Evolutionary conservation across 2,329 filamentous ascomycete genomes (phyloP), one percentile per base, ranked within the genome.

Genomic region (Periconia digitata): DNA sequence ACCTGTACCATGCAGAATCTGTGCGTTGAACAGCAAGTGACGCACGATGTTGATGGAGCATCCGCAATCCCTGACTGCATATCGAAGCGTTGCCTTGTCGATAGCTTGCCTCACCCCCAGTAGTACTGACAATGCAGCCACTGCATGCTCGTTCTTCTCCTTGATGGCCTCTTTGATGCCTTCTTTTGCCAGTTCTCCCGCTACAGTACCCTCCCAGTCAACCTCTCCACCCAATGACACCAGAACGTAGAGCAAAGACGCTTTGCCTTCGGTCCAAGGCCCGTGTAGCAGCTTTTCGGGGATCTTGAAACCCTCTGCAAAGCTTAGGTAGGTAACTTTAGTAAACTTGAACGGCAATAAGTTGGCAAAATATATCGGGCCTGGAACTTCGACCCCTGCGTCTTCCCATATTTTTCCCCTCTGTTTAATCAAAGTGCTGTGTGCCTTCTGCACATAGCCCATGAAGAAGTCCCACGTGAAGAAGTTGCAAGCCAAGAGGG

Each of bases 251-350:
- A 72, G 59, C 17, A 71, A 37, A 3, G 55, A 58, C 7, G 60
- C 55, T 36, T 70, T 70, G 6, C 58, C 60, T 8, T 53, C 46
- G 0, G 61, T 61, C 63, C 64, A 71, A 1, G 67, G 66, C 1
- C 67, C 67, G 48, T 64, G 66, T n/a, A 72, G 51, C 23, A 71
- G 46, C 50, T 68, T 71, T 47, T 71, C 64, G 0, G 69, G 69
- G 3, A 72, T 55, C 15, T 48, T 45, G 34, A 71, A 68, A 0
- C 60, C 59, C 13, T 62, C 57, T 3, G 68, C 63, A 43, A 71
- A 66, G 15, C 59, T 51, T 10, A 70, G 55, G 43, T 66, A 67
- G 3, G 54, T 52, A 17, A 71, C 58, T 35, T 56, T 63, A 8
- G 58, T 64, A 34, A 70, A 68, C 24, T 53, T 59, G 48, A 58